Base-by-base conservation (phyloP, 208 protist species). In the Trypanosoma melophagium region DNA sequence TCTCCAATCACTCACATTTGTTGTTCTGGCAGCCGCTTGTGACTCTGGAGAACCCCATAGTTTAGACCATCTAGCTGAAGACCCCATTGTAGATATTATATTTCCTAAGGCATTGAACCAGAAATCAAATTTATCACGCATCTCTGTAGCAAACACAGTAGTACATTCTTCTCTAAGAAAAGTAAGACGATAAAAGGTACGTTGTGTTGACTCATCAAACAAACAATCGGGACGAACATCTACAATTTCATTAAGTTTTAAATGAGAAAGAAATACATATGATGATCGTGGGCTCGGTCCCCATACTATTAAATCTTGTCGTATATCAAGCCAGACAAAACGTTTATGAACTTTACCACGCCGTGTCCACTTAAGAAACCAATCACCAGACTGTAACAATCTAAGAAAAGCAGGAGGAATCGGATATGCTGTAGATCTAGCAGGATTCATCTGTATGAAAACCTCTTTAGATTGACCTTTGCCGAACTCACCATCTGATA, bases 321-420 rank as follows among this genome's bases (percentile, higher is more conserved):
- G 69, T 50, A 85, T 25, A 69, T 94, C 84, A 1, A 95, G 73
- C 83, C 89, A 90, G 10, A 95, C 67, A 69, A 84, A 95, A 55
- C 89, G 86, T 53, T 76, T 77, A 53, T 89, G 73, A 8, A 91
- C 76, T 41, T 64, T 63, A 53, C 90, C 77, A 57, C 58, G 73
- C 8, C 79, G 75, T 17, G 81, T 87, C 84, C 83, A 90, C 80
- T 92, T 92, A 60, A 82, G 78, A 74, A 92, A 92, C 86, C 89
- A 95, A 49, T 86, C 83, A 1, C 89, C 89, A 12, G 57, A 44
- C 65, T 90, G 76, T 42, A 95, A 66, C 41, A 68, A 1, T 35
- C 3, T 5, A 35, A 35, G 28, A 35, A 5, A 1, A 7, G 28
- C 28, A 35, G 28, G 28, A 47, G 42, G 16, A 47, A n/a, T 47